Percentiles rank a stretch among this genome's conserved stretches.
Conservation (phyloP, 331 rosid species). For the Dryas integrifolia region DNA sequence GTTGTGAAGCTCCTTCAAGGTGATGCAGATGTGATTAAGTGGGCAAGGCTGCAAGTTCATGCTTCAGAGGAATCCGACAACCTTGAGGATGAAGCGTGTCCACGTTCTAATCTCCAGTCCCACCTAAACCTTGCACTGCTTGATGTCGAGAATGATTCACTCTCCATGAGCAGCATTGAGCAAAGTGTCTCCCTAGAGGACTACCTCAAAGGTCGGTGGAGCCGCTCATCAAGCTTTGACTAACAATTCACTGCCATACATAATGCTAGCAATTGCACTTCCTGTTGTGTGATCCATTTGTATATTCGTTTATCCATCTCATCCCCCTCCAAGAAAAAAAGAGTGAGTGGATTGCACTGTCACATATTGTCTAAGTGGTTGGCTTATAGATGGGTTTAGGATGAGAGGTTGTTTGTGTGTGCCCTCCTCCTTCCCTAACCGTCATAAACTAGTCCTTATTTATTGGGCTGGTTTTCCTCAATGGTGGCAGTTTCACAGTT, state of each 20-base stretch:
- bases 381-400: constrained; percentile 53
- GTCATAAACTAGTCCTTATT: constrained; percentile 26
- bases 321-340: background rate
- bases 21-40: constrained; percentile 57
- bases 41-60: constrained; percentile 72
- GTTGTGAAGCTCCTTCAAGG: constrained; percentile 82
- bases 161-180: constrained; percentile 78
- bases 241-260: constrained; percentile 33
- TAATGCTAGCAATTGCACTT: constrained; percentile 14
- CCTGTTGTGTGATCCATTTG: constrained; percentile 37
- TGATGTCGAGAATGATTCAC: constrained; percentile 87
- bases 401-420: constrained; percentile 86
- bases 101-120: constrained; percentile 68
- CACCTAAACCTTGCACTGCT: constrained; percentile 89
- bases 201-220: constrained; percentile 85
- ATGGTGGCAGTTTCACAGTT: constrained; percentile 14
- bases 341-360: background rate
- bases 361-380: constrained; percentile 8
- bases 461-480: constrained; percentile 30
- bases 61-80: constrained; percentile 41
- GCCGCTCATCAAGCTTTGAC: constrained; percentile 95
- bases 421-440: constrained; percentile 88
- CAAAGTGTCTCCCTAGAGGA: constrained; percentile 75
- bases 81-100: constrained; percentile 47
- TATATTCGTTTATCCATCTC: constrained; percentile 23